phyloP scores from a whole-genome alignment of 495 filamentous ascomycete genomes.

The Tuber brumale region DNA sequence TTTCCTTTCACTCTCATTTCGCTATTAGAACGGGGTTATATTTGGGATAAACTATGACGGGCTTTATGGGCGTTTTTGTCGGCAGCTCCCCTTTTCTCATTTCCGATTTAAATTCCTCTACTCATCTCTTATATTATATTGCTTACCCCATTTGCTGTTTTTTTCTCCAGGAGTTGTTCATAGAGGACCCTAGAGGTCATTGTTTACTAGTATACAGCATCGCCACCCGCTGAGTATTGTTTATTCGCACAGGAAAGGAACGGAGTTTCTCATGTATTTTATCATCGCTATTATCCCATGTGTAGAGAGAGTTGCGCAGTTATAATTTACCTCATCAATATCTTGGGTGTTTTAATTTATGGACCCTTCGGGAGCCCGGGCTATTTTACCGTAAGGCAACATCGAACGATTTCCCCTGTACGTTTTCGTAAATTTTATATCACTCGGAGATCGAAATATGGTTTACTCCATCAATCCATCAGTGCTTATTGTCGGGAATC shows the following conservation, averaged over 20 bases:
- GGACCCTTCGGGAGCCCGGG: conserved; percentile 15
- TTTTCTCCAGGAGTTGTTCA: conserved; percentile 25
- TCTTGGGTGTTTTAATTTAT: conserved; percentile 4
- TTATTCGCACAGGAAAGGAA: conserved; percentile 31
- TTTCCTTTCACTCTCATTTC: conserved; percentile 22
- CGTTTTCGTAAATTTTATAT: conserved; percentile 12
- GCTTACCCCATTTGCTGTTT: conserved; percentile 25
- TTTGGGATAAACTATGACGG: conserved; percentile 40
- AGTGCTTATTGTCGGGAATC: conserved; percentile 33
- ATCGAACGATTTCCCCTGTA: conserved; percentile 20
- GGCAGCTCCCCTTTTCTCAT: conserved; percentile 29
- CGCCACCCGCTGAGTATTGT: conserved; percentile 27
- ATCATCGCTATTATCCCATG: conserved; percentile 21
- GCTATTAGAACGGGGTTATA: conserved; percentile 38
- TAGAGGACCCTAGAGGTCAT: conserved; percentile 38
- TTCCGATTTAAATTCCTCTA: conserved; percentile 29
- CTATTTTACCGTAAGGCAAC: background rate
- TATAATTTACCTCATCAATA: conserved; percentile 22
- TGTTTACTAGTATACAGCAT: conserved; percentile 34
- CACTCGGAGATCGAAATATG: conserved; percentile 26
- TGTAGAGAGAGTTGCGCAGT: conserved; percentile 22
- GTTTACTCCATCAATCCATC: conserved; percentile 34
- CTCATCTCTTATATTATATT: conserved; percentile 25
- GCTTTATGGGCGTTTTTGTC: conserved; percentile 39
- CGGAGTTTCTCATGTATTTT: conserved; percentile 36